phyloP scores from a whole-genome alignment of 257 asterid species.

The Solanum tarapatanum region DNA sequence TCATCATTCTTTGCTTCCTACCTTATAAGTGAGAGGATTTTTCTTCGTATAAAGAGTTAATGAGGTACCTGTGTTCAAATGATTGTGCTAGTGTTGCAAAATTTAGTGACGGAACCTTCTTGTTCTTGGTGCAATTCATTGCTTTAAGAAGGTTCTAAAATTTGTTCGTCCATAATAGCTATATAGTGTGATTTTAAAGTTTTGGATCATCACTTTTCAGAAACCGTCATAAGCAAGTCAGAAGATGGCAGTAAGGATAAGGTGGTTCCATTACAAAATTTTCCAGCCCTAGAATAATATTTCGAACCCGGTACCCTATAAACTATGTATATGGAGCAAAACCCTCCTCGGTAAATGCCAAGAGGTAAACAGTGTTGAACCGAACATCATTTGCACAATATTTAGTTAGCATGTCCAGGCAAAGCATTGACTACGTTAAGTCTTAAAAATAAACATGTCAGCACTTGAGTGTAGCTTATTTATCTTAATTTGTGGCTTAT shows the following conservation, averaged over 20 bases:
- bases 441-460: too few relatives aligned
- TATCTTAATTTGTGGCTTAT: too few relatives aligned
- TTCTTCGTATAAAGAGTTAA: background rate
- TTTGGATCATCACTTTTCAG: constrained; percentile 56
- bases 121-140: constrained; percentile 79
- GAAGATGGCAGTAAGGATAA: constrained; percentile 62
- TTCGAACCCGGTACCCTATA: constrained; percentile 15
- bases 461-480: too few relatives aligned
- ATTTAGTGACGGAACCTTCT: constrained; percentile 72
- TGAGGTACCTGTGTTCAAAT: constrained; percentile 16
- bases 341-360: background rate
- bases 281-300: constrained; percentile 81
- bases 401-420: background rate
- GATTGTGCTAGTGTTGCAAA: constrained; percentile 86
- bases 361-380: too few relatives aligned
- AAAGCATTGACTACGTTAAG: too few relatives aligned
- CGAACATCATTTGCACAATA: constrained; percentile 47
- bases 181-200: too few relatives aligned
- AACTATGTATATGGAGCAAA: too few relatives aligned
- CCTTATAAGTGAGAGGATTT: background rate
- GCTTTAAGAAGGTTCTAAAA: constrained; percentile 50
- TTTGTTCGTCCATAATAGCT: constrained; percentile 36
- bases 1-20: background rate
- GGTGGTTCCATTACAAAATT: constrained; percentile 21
- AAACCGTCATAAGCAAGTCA: constrained; percentile 53